A percentile compares a stretch with the other conserved stretches of the same genome.
Evolutionary conservation across 2,329 filamentous ascomycete species (phyloP).

Genomic region (Neopestalotiopsis sp.): DNA sequence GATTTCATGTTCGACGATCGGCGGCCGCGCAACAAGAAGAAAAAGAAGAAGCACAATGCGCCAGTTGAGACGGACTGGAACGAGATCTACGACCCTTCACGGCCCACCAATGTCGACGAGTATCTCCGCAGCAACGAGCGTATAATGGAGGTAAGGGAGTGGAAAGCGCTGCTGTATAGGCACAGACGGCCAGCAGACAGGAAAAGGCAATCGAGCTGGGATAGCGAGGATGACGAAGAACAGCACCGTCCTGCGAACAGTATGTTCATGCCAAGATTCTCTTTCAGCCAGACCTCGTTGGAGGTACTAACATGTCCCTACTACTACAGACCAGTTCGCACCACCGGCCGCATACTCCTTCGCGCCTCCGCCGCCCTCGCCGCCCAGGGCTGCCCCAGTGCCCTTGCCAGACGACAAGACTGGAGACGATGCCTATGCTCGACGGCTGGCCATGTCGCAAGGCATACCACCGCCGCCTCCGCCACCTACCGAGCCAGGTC

Average conservation of each 20-base stretch:
- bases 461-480: conserved; percentile 34
- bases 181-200: conserved; percentile 57
- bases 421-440: conserved; percentile 73
- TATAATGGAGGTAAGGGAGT: conserved; percentile 78
- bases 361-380: conserved; percentile 59
- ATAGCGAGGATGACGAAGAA: conserved; percentile 40
- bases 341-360: conserved; percentile 62
- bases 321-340: conserved; percentile 59
- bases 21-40: conserved; percentile 77
- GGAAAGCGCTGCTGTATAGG: conserved; percentile 81
- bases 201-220: conserved; percentile 41
- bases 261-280: neutral
- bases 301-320: neutral
- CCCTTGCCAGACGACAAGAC: conserved; percentile 61
- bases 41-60: conserved; percentile 62
- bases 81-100: conserved; percentile 84
- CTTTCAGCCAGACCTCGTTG: neutral
- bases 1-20: conserved; percentile 74
- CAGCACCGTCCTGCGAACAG: conserved; percentile 33
- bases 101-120: conserved; percentile 84
- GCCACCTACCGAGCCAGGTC: conserved; percentile 36
- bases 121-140: conserved; percentile 86
- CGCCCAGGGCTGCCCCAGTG: conserved; percentile 41
- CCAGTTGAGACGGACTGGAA: conserved; percentile 79
- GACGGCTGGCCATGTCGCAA: conserved; percentile 63